Conservation (phyloP, 139 green algal species). For the Chlamydomonas sphaeroides region DNA sequence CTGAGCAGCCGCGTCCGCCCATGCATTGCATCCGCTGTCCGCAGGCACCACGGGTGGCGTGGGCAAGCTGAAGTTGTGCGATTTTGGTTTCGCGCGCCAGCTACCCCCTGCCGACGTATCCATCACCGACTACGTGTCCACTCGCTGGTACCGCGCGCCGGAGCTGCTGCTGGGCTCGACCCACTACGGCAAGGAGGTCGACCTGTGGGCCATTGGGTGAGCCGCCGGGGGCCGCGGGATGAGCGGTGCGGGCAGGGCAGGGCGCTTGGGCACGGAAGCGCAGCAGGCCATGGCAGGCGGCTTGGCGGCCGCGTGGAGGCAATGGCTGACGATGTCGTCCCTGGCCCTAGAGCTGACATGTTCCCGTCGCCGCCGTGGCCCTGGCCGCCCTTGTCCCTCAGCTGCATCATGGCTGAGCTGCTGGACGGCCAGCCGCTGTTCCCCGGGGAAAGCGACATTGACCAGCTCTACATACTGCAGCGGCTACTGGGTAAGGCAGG, state of each 20-base stretch:
- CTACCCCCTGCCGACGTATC: slow-evolving; percentile 60
- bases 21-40: too few species aligned
- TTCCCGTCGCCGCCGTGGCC: too few species aligned
- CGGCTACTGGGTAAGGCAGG: slow-evolving; percentile 61
- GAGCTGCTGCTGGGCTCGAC: slow-evolving; percentile 91
- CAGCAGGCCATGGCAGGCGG: too few species aligned
- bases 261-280: neutral
- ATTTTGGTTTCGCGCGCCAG: slow-evolving; percentile 93
- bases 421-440: slow-evolving; percentile 89
- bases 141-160: slow-evolving; percentile 92
- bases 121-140: slow-evolving; percentile 95
- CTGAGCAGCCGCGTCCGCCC: too few species aligned
- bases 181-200: slow-evolving; percentile 83
- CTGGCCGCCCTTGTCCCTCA: slow-evolving; percentile 71
- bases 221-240: neutral
- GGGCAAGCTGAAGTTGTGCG: slow-evolving; percentile 89
- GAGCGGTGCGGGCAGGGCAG: too few species aligned
- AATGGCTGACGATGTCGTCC: too few species aligned
- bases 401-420: slow-evolving; percentile 92
- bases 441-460: slow-evolving; percentile 90
- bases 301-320: too few species aligned
- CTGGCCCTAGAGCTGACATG: too few species aligned
- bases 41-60: slow-evolving; percentile 41
- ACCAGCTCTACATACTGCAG: slow-evolving; percentile 91
- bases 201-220: slow-evolving; percentile 91